Evolutionary conservation across 2,329 filamentous ascomycete species (phyloP).

Genomic region (Torrubiellomyces zombiae): DNA sequence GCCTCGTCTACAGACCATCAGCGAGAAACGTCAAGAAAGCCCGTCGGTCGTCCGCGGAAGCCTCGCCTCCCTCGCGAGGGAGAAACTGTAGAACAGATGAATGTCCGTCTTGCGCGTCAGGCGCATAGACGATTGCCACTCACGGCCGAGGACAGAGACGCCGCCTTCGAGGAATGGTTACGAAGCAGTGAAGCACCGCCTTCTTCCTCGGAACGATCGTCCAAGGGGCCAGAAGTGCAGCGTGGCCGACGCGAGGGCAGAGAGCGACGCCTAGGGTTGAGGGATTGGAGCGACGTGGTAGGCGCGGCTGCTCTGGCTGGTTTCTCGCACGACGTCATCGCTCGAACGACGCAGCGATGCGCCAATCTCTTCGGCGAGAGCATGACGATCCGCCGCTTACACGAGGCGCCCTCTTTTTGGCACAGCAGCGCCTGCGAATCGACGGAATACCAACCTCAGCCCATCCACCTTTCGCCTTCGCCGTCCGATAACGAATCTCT

Average conservation of each 20-base stretch:
- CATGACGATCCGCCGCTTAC: slow-evolving; percentile 47
- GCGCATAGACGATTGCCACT: slow-evolving; percentile 14
- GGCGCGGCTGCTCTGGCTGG: slow-evolving; percentile 61
- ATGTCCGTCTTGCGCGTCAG: slow-evolving; percentile 28
- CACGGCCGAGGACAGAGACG: slow-evolving; percentile 11
- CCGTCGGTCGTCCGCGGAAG: slow-evolving; percentile 24
- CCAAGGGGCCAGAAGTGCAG: no score
- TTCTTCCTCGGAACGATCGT: no score
- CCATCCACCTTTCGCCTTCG: slow-evolving; percentile 9
- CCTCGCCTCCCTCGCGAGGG: slow-evolving; percentile 20
- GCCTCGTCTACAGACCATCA: no score
- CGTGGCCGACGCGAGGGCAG: slow-evolving; percentile 5
- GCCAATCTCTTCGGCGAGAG: slow-evolving; percentile 56
- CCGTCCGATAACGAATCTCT: slow-evolving; percentile 6
- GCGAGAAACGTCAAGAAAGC: no score
- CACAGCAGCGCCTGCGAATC: no score
- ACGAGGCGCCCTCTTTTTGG: slow-evolving; percentile 15
- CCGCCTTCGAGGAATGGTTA: slow-evolving; percentile 18
- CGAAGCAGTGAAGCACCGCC: slow-evolving; percentile 16
- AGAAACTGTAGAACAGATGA: slow-evolving; percentile 29
- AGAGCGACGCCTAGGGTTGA: slow-evolving; percentile 20
- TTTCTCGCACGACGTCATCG: slow-evolving; percentile 47
- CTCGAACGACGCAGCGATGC: slow-evolving; percentile 57
- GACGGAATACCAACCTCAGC: slow-evolving; percentile 14
- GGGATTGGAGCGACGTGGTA: slow-evolving; percentile 77